Evolutionary conservation across 345 rosid species (phyloP).

Genomic region (Melastoma malabathricum): DNA sequence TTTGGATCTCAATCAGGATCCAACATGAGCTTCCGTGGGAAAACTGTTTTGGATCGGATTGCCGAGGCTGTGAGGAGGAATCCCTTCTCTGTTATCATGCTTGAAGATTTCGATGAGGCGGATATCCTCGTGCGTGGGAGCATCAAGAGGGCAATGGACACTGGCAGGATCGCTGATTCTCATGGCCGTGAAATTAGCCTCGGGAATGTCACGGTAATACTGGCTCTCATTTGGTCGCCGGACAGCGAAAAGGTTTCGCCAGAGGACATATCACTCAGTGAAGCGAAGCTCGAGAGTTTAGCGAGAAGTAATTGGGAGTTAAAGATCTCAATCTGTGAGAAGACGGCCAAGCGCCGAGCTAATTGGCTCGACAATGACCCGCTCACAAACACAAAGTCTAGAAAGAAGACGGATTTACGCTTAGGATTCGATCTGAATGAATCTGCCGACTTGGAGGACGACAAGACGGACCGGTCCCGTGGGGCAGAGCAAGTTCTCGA

Average conservation of each 20-base stretch:
- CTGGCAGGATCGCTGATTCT: slow-evolving; percentile 80
- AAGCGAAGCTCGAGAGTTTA: slow-evolving; percentile 42
- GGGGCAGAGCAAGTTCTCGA: slow-evolving; percentile 48
- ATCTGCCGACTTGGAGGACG: slow-evolving; percentile 48
- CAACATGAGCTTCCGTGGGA: slow-evolving; percentile 51
- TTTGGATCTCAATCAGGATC: slow-evolving; percentile 51
- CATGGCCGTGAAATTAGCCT: slow-evolving; percentile 90
- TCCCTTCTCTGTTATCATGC: slow-evolving; percentile 67
- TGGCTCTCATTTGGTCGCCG: slow-evolving; percentile 48
- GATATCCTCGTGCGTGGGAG: slow-evolving; percentile 54
- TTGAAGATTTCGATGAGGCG: slow-evolving; percentile 84
- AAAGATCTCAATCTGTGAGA: slow-evolving; percentile 44
- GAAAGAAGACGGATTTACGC: slow-evolving; percentile 33
- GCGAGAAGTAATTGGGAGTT: slow-evolving; percentile 58
- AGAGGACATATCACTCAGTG: slow-evolving; percentile 28
- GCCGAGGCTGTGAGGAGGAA: slow-evolving; percentile 71
- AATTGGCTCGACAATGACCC: slow-evolving; percentile 47
- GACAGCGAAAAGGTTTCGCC: slow-evolving; percentile 25
- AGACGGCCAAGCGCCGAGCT: slow-evolving; percentile 54
- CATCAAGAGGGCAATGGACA: slow-evolving; percentile 79
- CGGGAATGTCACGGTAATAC: slow-evolving; percentile 79
- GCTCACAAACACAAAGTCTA: slow-evolving; percentile 36
- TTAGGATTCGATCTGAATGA: slow-evolving; percentile 71
- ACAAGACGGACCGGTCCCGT: slow-evolving; percentile 58
- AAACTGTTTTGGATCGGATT: slow-evolving; percentile 62